phyloP scores from a whole-genome alignment of 352 stramenopile genomes.

The Phytopythium litorale region DNA sequence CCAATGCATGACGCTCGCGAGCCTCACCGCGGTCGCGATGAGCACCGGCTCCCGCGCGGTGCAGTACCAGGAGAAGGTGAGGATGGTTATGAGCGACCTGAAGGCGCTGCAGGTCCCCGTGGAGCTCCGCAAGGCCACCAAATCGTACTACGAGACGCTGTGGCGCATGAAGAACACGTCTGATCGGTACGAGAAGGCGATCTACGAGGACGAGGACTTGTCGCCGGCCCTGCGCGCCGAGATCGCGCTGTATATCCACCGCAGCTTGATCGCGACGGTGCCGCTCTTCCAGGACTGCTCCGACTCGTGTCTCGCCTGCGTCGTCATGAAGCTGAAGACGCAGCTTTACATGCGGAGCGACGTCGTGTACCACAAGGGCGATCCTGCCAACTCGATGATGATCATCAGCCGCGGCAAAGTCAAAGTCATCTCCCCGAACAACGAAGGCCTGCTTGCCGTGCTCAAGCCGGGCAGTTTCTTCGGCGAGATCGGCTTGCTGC shows the following conservation, averaged over 20 bases:
- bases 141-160: conserved; percentile 59
- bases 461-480: conserved; percentile 66
- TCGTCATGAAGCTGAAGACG: conserved; percentile 55
- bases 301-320: conserved; percentile 45
- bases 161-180: conserved; percentile 70
- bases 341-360: conserved; percentile 58
- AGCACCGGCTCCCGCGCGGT: conserved; percentile 39
- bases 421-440: conserved; percentile 55
- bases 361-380: conserved; percentile 58
- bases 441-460: conserved; percentile 42
- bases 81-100: conserved; percentile 58
- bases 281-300: conserved; percentile 58
- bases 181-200: conserved; percentile 59
- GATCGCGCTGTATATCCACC: conserved; percentile 63
- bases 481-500: conserved; percentile 51
- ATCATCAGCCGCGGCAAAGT: conserved; percentile 64
- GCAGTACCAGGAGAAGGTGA: conserved; percentile 62
- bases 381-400: conserved; percentile 53
- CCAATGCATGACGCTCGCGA: conserved; percentile 44
- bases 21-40: conserved; percentile 47
- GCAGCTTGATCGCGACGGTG: conserved; percentile 43
- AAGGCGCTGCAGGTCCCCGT: conserved; percentile 51
- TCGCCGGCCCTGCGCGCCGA: conserved; percentile 47
- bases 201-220: conserved; percentile 66
- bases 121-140: conserved; percentile 48